Evolutionary conservation across 1,139 yeast genomes (phyloP).

Genomic region (Fermentozyma sake): DNA sequence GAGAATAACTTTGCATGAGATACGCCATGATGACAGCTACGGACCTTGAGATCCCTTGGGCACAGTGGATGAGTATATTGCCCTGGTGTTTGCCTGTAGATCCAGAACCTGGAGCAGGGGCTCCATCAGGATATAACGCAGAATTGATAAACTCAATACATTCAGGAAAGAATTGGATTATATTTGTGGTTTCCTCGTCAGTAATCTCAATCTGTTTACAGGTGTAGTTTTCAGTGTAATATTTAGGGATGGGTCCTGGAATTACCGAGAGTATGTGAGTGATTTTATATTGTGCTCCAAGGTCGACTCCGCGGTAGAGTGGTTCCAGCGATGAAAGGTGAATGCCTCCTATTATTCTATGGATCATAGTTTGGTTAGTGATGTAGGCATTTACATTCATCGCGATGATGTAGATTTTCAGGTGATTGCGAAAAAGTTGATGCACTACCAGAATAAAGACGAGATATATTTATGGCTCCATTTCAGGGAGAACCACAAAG

Average conservation of each 20-base stretch:
- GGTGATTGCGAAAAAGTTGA: too few relatives aligned
- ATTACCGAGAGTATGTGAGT: conserved; percentile 68
- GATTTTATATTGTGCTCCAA: conserved; percentile 45
- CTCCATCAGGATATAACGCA: conserved; percentile 50
- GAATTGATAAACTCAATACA: conserved; percentile 63
- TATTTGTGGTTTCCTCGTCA: conserved; percentile 60
- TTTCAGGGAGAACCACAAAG: too few relatives aligned
- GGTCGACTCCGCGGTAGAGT: conserved; percentile 37
- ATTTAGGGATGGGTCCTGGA: conserved; percentile 56
- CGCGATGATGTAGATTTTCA: background rate
- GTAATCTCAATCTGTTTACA: conserved; percentile 66
- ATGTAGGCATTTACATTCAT: background rate
- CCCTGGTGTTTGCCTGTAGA: conserved; percentile 40
- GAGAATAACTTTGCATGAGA: conserved; percentile 67
- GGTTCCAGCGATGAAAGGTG: conserved; percentile 60
- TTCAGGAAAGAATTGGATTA: conserved; percentile 56
- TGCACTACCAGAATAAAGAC: too few relatives aligned
- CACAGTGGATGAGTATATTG: conserved; percentile 61
- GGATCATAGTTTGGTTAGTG: conserved; percentile 13
- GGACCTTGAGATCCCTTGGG: conserved; percentile 87
- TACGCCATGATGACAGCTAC: conserved; percentile 71
- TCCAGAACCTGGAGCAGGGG: too few relatives aligned
- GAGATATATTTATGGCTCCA: too few relatives aligned
- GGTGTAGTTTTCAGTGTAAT: conserved; percentile 43
- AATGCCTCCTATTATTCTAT: conserved; percentile 61